Evolutionary conservation across 2,329 filamentous ascomycete genomes (phyloP), one percentile per base, ranked within the genome.

Genomic region (Fusarium guadeloupense): DNA sequence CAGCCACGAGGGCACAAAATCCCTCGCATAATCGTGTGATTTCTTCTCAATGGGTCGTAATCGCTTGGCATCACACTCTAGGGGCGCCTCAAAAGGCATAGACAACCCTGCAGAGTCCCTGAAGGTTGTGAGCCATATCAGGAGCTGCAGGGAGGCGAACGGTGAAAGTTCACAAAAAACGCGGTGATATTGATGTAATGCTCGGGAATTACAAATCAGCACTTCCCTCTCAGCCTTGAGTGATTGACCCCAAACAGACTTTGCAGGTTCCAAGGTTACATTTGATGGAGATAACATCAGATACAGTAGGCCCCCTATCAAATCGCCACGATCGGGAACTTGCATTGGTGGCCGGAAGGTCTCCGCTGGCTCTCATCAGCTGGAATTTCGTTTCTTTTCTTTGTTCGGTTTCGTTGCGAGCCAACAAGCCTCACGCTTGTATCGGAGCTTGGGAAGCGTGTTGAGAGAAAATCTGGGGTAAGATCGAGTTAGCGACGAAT

Each of bases 271-370:
- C 9, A 17, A 31, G 35, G 31, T 53, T 20, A 39, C 20, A 45
- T 47, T 41, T 59, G 17, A 30, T 34, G 37, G 25, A 47, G 50
- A 42, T 37, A 42, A 19, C 17, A 19, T 9, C 28, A 16, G 16
- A 17, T 28, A n/a, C n/a, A n/a, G n/a, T n/a, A 44, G 30, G n/a
- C 44, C 30, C 26, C 35, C 26, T 56, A 38, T 49, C 8, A 52
- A 43, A 31, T 64, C 56, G 61, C 60, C 61, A 64, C 61, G 26
- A 46, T 31, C 31, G 43, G 60, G 46, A 58, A 43, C 51, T 64
- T 48, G 51, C 46, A 25, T 35, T 43, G 38, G 51, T 20, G 46
- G 42, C 54, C 48, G 44, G 20, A 39, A 33, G 26, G 13, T 20
- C 40, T 59, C 54, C 34, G 31, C 33, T 14, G 23, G 16, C 16